A percentile compares a stretch with the other conserved stretches of the same genome.
These are phyloP conservation scores for Coccomyxa sp. DNA, from an alignment of 139 green algal genomes.

Conservation along the genomic window DNA sequence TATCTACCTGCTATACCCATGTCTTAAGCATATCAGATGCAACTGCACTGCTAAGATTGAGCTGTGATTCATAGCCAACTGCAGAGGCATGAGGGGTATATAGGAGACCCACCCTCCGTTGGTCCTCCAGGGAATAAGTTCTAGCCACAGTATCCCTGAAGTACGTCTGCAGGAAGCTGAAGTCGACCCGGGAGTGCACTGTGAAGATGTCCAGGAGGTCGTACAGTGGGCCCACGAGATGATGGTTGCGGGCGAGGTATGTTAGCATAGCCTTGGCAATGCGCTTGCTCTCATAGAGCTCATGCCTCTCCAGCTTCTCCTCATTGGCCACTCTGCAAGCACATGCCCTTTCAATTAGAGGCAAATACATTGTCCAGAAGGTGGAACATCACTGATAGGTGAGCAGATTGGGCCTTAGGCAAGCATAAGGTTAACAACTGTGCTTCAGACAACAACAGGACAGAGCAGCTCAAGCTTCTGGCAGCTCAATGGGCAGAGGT, in stretches of 20 bases:
- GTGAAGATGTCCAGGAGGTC: conserved; percentile 74
- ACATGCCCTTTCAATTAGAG: no score
- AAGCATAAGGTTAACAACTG: no score
- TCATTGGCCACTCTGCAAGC: conserved; percentile 43
- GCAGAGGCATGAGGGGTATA: neutral
- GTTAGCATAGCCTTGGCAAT: conserved; percentile 80
- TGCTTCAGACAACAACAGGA: no score
- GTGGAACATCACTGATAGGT: no score
- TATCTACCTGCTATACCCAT: no score
- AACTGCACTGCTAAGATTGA: no score
- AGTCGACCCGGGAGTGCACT: conserved; percentile 61
- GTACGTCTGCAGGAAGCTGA: conserved; percentile 76
- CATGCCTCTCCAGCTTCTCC: conserved; percentile 23
- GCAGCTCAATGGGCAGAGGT: no score
- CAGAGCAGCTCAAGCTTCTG: no score
- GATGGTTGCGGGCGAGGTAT: conserved; percentile 56
- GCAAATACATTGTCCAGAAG: no score
- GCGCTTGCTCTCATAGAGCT: conserved; percentile 74
- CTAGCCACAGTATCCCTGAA: conserved; percentile 45
- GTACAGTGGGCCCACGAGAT: conserved; percentile 71
- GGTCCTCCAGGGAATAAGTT: conserved; percentile 47
- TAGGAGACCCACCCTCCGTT: conserved; percentile 24
- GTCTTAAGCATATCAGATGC: no score
- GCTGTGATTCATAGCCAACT: neutral
- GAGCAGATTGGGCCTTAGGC: no score